Evolutionary conservation across 2,329 filamentous ascomycete genomes (phyloP).

Genomic region (Westerdykella ornata): DNA sequence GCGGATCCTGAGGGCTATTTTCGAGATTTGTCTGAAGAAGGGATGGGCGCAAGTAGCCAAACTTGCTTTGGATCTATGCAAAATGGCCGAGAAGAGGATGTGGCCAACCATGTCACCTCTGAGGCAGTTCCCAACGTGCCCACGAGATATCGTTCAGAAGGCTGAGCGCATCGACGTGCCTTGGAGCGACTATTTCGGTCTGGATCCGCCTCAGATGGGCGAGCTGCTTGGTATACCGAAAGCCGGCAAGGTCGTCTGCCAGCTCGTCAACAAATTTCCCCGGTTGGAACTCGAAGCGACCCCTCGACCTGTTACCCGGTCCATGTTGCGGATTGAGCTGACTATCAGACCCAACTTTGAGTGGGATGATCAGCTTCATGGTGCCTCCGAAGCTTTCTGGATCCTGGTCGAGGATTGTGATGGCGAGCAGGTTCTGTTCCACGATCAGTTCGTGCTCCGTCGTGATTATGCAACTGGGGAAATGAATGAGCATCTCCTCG

Average conservation of each 20-base stretch:
- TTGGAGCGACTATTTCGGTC: slow-evolving; percentile 90
- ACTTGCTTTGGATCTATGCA: slow-evolving; percentile 87
- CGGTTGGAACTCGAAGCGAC: slow-evolving; percentile 87
- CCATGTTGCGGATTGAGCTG: slow-evolving; percentile 83
- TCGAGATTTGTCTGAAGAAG: slow-evolving; percentile 95
- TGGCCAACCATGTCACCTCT: slow-evolving; percentile 98
- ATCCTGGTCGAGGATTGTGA: slow-evolving; percentile 96
- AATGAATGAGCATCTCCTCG: slow-evolving; percentile 86
- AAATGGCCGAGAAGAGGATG: slow-evolving; percentile 99
- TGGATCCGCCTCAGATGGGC: slow-evolving; percentile 93
- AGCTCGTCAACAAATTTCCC: slow-evolving; percentile 85
- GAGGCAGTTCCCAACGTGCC: slow-evolving; percentile 73
- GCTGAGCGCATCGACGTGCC: slow-evolving; percentile 90
- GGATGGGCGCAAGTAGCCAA: slow-evolving; percentile 92
- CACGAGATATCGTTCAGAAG: slow-evolving; percentile 81
- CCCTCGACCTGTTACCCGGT: slow-evolving; percentile 89
- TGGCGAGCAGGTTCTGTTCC: slow-evolving; percentile 89
- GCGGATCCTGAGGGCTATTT: slow-evolving; percentile 89
- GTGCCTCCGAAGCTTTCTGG: slow-evolving; percentile 88
- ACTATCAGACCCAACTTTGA: slow-evolving; percentile 91
- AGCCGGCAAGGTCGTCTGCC: slow-evolving; percentile 77
- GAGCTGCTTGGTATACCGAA: slow-evolving; percentile 87
- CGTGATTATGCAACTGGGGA: slow-evolving; percentile 82
- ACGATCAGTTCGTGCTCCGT: slow-evolving; percentile 87
- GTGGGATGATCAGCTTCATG: slow-evolving; percentile 89